phyloP scores from a whole-genome alignment of 139 green algal genomes.

The Chlorella sorokiniana region DNA sequence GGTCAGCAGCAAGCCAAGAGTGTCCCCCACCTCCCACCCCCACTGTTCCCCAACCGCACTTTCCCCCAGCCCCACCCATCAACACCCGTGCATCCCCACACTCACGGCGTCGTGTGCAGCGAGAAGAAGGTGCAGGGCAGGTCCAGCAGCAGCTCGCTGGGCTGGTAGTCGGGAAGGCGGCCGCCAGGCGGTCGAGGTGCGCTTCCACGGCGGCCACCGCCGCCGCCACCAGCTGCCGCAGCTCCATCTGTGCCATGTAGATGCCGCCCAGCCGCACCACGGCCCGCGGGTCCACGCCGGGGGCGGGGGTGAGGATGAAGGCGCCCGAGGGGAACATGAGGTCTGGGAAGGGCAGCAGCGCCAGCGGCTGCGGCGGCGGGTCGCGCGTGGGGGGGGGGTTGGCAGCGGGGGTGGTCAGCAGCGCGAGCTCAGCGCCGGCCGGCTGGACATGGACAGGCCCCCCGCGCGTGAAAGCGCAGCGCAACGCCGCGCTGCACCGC shows the following conservation, averaged over 20 bases:
- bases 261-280: constrained; percentile 38
- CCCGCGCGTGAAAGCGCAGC: too few relatives aligned
- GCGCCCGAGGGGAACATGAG: constrained; percentile 44
- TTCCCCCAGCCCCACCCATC: too few relatives aligned
- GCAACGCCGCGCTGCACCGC: too few relatives aligned
- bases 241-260: constrained; percentile 44
- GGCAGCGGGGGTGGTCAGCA: neutral
- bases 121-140: constrained; percentile 73
- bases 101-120: constrained; percentile 48
- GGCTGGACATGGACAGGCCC: too few relatives aligned
- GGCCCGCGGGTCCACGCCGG: constrained; percentile 27
- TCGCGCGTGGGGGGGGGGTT: neutral
- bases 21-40: too few relatives aligned
- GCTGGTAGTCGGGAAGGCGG: constrained; percentile 32
- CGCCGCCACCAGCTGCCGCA: constrained; percentile 44
- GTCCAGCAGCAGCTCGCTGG: constrained; percentile 61
- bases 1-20: too few relatives aligned
- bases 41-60: too few relatives aligned
- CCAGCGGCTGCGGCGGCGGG: constrained; percentile 35
- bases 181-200: constrained; percentile 27
- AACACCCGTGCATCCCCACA: neutral
- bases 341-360: constrained; percentile 44
- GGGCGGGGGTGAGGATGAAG: constrained; percentile 39
- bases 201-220: constrained; percentile 27
- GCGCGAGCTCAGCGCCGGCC: too few relatives aligned